Base-by-base conservation (phyloP, 495 filamentous ascomycete genomes). In the Choiromyces venosus region DNA sequence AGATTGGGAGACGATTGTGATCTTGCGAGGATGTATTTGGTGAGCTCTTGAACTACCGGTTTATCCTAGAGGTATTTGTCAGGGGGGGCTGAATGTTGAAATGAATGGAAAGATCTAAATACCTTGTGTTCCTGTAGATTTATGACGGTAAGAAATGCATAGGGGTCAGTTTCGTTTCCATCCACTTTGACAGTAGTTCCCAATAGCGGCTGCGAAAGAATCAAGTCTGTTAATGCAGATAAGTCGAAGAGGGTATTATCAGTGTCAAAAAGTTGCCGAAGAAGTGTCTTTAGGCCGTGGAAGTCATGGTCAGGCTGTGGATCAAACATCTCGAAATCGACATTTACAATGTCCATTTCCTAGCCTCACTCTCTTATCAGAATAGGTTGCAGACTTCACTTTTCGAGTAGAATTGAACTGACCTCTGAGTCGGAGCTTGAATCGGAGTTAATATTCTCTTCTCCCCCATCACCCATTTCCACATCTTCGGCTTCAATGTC, bases 261-360 rank as follows among this genome's bases (percentile, higher is more conserved):
- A 33, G 89, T 87, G 83, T 98, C 95, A 83, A 99, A 89, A n/a
- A 99, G 87, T 82, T 98, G 95, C 37, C 93, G 91, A 37, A 97
- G 85, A 10, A 99, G 89, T 36, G 88, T 91, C 83, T 97, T 97
- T 75, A 97, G 85, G 42, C 96, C 96, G 83, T 98, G 93, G 83
- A 98, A 98, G 81, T 99, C 96, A 78, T 94, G 87, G 25, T 90
- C 87, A 7, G 92, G 86, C 78, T 97, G 91, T 73, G 94, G 94
- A 85, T 97, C 95, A 85, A 98, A 98, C 89, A 91, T 97, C 84
- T 98, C 96, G 82, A 99, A 99, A 66, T 97, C 94, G 36, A 97
- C 93, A 82, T 97, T 91, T 73, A 99, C 88, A 82, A 95, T 91
- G 83, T 96, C 90, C 76, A 91, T 88, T 67, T 96, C 92, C 92